Base-by-base conservation (phyloP, 768 basidiomycete genomes). In the Leccinum uliginosum region DNA sequence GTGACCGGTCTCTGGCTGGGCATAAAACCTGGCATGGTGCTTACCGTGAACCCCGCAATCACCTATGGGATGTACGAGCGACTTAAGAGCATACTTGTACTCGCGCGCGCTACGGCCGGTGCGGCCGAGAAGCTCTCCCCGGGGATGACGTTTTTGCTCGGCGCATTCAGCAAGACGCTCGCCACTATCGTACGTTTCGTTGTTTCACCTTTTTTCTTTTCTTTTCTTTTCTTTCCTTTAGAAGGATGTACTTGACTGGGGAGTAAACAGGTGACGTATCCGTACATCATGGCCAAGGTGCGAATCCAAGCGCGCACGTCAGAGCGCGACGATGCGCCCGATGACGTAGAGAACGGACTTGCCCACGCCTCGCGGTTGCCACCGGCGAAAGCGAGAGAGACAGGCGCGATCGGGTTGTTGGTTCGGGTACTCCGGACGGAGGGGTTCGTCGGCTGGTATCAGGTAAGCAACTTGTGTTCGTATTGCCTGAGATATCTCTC, bases 31-130 rank as follows among this genome's bases (percentile, higher is more conserved):
- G 85, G 91, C 40, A 74, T 99, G 62, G 93, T 98, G n/a, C 80
- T 99, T 32, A 98, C 96, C 32, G 85, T 94, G 53, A 98, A 98
- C 72, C 96, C 97, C 5, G 93, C 96, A 23, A 98, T 99, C 71
- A 99, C 96, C 1, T 98, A 96, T 67, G 97, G 97, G 50, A 79
- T 87, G 40, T 98, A 91, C 68, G 96, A 98, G 75, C 83, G 97
- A 44, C 78, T 98, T 55, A 98, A 98, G 76, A 81, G 78, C 45
- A 59, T 90, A 3, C 70, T 92, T 32, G 72, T 93, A 21, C 73
- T 84, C 34, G 83, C 84, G 6, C 75, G 78, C 66, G 71, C 75
- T 10, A 74, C 71, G 30, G 75, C 77, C 9, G 77, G 75, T 3
- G 64, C 74, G 1, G 70, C 67, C 7, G 74, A 73, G 3, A 94